Percentiles rank a stretch among this genome's conserved stretches.
phyloP scores from a whole-genome alignment of 352 stramenopile genomes.

The Albugo candida region DNA sequence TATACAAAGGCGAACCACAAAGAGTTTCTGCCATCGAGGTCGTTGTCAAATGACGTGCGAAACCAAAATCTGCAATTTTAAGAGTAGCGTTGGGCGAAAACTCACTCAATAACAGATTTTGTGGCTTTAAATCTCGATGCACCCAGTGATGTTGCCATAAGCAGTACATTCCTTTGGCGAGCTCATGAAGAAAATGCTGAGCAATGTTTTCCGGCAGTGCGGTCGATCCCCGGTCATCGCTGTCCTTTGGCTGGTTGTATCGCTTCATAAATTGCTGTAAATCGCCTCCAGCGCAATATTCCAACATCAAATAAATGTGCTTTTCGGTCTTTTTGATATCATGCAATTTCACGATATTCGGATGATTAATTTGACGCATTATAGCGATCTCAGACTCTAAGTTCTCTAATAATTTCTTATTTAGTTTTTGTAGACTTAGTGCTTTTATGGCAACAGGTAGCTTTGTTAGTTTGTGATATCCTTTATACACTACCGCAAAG shows the following conservation, averaged over 20 bases:
- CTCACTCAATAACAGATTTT: constrained; percentile 86
- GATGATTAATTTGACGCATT: constrained; percentile 95
- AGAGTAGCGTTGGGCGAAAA: constrained; percentile 26
- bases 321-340: constrained; percentile 93
- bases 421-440: constrained; percentile 85
- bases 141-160: constrained; percentile 66
- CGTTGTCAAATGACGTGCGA: constrained; percentile 84
- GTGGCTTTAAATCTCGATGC: constrained; percentile 85
- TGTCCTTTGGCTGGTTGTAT: constrained; percentile 13
- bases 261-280: constrained; percentile 86
- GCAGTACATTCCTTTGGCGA: constrained; percentile 52
- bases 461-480: constrained; percentile 53
- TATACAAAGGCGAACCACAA: constrained; percentile 92
- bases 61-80: constrained; percentile 90
- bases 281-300: constrained; percentile 88
- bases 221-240: neutral
- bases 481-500: constrained; percentile 83
- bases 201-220: constrained; percentile 17
- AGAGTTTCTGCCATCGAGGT: constrained; percentile 89
- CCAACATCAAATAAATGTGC: constrained; percentile 91
- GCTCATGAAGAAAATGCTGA: constrained; percentile 38
- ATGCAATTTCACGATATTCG: constrained; percentile 85
- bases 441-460: constrained; percentile 86
- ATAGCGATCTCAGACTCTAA: constrained; percentile 92
- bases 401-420: constrained; percentile 90